A percentile compares a stretch with the other conserved stretches of the same genome.
These are phyloP conservation scores for Ophiocordyceps polyrhachis-furcata DNA, from an alignment of 2,329 filamentous ascomycete species.

Conservation along the genomic window DNA sequence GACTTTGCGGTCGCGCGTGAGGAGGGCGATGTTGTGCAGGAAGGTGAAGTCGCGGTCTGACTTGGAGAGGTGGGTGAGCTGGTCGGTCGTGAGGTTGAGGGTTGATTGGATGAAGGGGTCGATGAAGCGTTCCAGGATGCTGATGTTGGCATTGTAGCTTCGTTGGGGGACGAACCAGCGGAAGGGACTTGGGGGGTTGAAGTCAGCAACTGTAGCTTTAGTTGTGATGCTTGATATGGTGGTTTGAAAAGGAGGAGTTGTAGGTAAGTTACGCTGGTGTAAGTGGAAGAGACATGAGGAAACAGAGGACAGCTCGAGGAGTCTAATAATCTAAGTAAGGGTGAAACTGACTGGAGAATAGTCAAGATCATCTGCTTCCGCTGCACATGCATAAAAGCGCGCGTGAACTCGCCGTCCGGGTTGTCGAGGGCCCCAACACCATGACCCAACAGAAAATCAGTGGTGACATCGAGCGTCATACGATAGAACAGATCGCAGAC, in stretches of 20 bases:
- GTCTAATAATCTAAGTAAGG: too few species aligned
- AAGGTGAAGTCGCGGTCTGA: slow-evolving; percentile 64
- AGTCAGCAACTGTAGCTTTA: too few species aligned
- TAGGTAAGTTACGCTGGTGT: neutral
- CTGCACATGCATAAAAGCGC: slow-evolving; percentile 66
- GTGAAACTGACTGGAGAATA: slow-evolving; percentile 6
- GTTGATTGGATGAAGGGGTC: slow-evolving; percentile 60
- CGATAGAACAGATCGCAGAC: slow-evolving; percentile 65
- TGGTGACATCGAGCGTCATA: slow-evolving; percentile 67
- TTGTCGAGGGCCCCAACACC: slow-evolving; percentile 16
- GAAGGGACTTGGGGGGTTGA: too few species aligned
- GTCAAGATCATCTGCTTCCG: slow-evolving; percentile 33
- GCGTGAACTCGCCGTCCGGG: slow-evolving; percentile 50
- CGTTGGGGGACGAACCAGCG: slow-evolving; percentile 42
- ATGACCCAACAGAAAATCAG: slow-evolving; percentile 63
- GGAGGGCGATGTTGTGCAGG: slow-evolving; percentile 64
- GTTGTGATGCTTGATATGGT: too few species aligned
- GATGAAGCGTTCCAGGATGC: slow-evolving; percentile 57
- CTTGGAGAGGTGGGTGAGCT: slow-evolving; percentile 51
- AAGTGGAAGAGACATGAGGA: too few species aligned
- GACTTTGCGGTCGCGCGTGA: slow-evolving; percentile 53
- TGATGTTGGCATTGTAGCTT: slow-evolving; percentile 44
- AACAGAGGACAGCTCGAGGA: too few species aligned
- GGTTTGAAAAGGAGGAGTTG: neutral
- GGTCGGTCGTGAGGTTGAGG: slow-evolving; percentile 46